Conservation (phyloP, 2,329 filamentous ascomycete genomes). For the Aspergillus sp. region DNA sequence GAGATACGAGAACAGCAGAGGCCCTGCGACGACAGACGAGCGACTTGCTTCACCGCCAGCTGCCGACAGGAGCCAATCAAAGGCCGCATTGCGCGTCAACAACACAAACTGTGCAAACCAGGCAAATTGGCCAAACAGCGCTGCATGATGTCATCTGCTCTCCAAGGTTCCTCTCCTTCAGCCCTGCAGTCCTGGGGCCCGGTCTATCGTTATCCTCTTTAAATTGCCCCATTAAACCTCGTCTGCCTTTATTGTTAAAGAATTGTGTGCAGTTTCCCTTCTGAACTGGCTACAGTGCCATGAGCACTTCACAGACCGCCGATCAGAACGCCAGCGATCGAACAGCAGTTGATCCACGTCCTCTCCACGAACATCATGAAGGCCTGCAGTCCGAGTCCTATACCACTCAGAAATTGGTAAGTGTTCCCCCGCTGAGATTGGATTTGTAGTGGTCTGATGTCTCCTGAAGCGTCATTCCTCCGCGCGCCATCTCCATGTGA, state of each 20-base stretch:
- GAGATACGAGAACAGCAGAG: slow-evolving; percentile 1
- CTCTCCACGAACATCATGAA: slow-evolving; percentile 17
- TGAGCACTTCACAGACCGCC: slow-evolving; percentile 16
- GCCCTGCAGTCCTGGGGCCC: too few relatives aligned
- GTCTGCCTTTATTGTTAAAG: slow-evolving; percentile 1
- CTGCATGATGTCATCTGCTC: slow-evolving; percentile 27
- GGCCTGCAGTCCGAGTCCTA: slow-evolving; percentile 42
- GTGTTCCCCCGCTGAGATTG: slow-evolving; percentile 3
- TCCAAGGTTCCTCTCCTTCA: too few relatives aligned
- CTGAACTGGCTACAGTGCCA: slow-evolving; percentile 9
- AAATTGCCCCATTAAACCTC: not conserved
- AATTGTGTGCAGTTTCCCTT: slow-evolving; percentile 2
- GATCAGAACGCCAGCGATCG: slow-evolving; percentile 11
- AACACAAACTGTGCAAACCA: slow-evolving; percentile 19
- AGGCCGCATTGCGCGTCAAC: slow-evolving; percentile 9
- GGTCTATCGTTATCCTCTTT: too few relatives aligned
- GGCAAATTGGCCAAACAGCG: slow-evolving; percentile 12
- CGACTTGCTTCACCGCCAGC: slow-evolving; percentile 20
- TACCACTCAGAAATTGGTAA: slow-evolving; percentile 46
- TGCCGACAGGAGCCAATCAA: slow-evolving; percentile 10
- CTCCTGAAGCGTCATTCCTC: slow-evolving; percentile 47
- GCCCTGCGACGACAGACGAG: slow-evolving; percentile 10
- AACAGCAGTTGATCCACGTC: slow-evolving; percentile 9
- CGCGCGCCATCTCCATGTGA: slow-evolving; percentile 52
- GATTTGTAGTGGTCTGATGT: slow-evolving; percentile 3